Evolutionary conservation across 331 rosid species (phyloP).

Genomic region (Stylosanthes scabra): DNA sequence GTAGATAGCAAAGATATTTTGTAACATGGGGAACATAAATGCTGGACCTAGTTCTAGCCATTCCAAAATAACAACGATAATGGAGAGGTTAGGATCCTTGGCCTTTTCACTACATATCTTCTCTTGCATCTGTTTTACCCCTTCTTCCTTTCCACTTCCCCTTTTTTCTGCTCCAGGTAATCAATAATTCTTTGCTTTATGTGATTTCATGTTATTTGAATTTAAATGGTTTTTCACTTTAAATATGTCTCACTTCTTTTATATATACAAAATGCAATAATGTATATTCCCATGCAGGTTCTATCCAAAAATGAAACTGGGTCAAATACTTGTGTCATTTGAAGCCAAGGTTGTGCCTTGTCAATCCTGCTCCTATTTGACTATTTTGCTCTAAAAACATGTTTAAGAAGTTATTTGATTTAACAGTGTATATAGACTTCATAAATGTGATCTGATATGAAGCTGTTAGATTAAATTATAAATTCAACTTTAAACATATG

Average conservation of each 20-base stretch:
- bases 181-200: slow-evolving; percentile 17
- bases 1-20: slow-evolving; percentile 68
- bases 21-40: slow-evolving; percentile 47
- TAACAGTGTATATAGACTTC: not conserved
- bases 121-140: not conserved
- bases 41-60: slow-evolving; percentile 45
- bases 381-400: slow-evolving; percentile 30
- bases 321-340: slow-evolving; percentile 65
- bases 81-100: slow-evolving; percentile 65
- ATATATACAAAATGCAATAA: not conserved
- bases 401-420: slow-evolving; percentile 2
- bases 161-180: not conserved
- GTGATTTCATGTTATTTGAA: slow-evolving; percentile 12
- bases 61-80: slow-evolving; percentile 52
- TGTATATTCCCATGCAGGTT: slow-evolving; percentile 56
- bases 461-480: not conserved
- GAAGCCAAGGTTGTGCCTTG: slow-evolving; percentile 64
- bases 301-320: slow-evolving; percentile 76
- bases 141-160: not conserved
- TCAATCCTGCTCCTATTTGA: slow-evolving; percentile 7
- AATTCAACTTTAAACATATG: too few relatives aligned
- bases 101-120: slow-evolving; percentile 28
- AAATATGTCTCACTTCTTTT: too few relatives aligned
- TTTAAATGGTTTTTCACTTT: slow-evolving; percentile 3
- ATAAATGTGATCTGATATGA: not conserved